Conservation (phyloP, 75 land plant genomes). For the Isoetes taiwanensis region DNA sequence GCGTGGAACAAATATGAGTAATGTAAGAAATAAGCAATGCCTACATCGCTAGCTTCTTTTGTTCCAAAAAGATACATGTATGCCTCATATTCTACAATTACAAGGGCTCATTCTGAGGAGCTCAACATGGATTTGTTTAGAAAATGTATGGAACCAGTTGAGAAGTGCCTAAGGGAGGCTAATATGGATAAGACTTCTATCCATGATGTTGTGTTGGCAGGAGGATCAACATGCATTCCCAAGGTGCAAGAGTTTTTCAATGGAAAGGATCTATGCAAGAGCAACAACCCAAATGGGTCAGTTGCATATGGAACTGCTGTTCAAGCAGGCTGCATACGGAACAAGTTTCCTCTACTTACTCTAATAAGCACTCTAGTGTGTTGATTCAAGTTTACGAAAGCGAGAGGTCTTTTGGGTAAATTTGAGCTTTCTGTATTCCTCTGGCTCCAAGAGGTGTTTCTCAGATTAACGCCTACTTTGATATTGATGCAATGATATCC, state of each 20-base stretch:
- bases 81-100: conserved; percentile 35
- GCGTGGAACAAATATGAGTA: no score
- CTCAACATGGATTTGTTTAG: conserved; percentile 34
- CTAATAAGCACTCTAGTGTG: conserved; percentile 42
- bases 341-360: conserved; percentile 32
- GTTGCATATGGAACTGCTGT: conserved; percentile 49
- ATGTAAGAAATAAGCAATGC: no score
- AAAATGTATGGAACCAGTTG: conserved; percentile 51
- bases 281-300: conserved; percentile 44
- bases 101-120: conserved; percentile 36
- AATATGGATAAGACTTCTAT: conserved; percentile 42
- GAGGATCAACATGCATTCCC: conserved; percentile 67
- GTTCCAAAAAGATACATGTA: no score
- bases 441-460: conserved; percentile 46
- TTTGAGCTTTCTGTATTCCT: conserved; percentile 43
- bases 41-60: no score
- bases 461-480: conserved; percentile 35
- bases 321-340: conserved; percentile 40
- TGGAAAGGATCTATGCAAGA: conserved; percentile 36
- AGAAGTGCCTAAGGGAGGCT: conserved; percentile 47
- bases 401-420: conserved; percentile 39
- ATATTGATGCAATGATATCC: conserved; percentile 43
- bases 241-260: conserved; percentile 19
- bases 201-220: conserved; percentile 64
- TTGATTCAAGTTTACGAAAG: conserved; percentile 45